Base-by-base conservation (phyloP, 2,329 filamentous ascomycete species). In the Ascosphaera aggregata region DNA sequence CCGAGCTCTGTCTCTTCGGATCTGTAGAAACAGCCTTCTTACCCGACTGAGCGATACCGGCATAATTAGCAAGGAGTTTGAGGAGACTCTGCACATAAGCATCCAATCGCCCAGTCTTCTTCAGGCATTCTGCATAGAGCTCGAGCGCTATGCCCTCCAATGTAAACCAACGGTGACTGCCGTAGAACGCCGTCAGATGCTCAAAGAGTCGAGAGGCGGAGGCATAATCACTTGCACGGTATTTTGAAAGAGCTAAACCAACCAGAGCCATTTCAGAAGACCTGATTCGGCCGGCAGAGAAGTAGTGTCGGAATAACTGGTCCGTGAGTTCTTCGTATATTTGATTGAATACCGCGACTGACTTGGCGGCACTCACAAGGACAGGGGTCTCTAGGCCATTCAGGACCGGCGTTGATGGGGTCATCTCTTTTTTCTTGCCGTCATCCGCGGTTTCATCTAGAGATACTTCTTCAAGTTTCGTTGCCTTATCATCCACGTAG, bases 221-320 rank as follows among this genome's bases (percentile, higher is more conserved):
- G 2, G 62, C 63, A 50, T 75, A 85, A 46, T 95, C 80, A 17
- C 70, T 68, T 2, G 80, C 63, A 43, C 79, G 71, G 47, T 76
- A 89, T 49, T 86, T 85, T 38, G 94, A 62, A 3, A 89, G 69
- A 1, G 84, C 89, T 36, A 95, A 66, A 54, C 98, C 89, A 8
- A 81, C 78, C 54, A 85, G 71, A 43, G 76, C 74, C 16, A 74
- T 69, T 47, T 91, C 75, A 1, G 79, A 75, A 5, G 81, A 80
- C 47, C 91, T 77, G 0, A 65, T 66, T 45, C 86, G 78, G 40
- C 75, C 78, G 3, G 85, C 82, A 3, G 82, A 71, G 11, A 74
- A 74, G 52, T 80, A 91, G 51, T 93, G 80, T 1, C 79, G 77
- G 41, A 91, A 69, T 2, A 85, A 76, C 44, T 80, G 76, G 47